phyloP scores from a whole-genome alignment of 1,284 basidiomycete genomes.

The Vanrija pseudolonga region DNA sequence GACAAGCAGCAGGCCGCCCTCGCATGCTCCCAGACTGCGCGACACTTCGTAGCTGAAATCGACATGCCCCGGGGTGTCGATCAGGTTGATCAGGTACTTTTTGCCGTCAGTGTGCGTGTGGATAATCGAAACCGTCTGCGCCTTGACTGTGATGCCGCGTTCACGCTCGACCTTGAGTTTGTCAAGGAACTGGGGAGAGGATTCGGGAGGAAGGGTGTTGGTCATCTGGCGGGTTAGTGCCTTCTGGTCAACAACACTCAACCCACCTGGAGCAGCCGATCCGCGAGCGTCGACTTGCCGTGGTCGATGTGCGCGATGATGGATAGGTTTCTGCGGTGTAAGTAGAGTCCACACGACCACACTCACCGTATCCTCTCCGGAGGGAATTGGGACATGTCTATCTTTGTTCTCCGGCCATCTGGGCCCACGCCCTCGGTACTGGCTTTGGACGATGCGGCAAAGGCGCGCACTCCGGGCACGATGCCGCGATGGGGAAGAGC shows the following conservation, averaged over 20 bases:
- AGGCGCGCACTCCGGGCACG: not conserved
- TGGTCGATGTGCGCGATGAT: conserved; percentile 92
- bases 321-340: conserved; percentile 70
- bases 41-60: conserved; percentile 97
- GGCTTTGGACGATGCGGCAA: not conserved
- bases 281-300: conserved; percentile 88
- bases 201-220: conserved; percentile 68
- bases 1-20: conserved; percentile 85
- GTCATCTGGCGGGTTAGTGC: conserved; percentile 61
- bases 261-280: conserved; percentile 68
- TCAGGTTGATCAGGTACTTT: conserved; percentile 81
- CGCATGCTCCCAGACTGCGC: conserved; percentile 85
- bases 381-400: conserved; percentile 67
- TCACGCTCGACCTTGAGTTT: conserved; percentile 83
- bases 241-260: not conserved
- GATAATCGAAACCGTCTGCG: conserved; percentile 90
- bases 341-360: not conserved
- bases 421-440: not conserved
- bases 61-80: conserved; percentile 96
- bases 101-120: conserved; percentile 58
- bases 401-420: conserved; percentile 13
- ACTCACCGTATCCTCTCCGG: conserved; percentile 70
- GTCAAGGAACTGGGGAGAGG: conserved; percentile 78
- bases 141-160: conserved; percentile 74
- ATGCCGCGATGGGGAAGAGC: not conserved